Conservation (phyloP, 2,329 filamentous ascomycete genomes). For the Hawksworthiomyces lignivorus region DNA sequence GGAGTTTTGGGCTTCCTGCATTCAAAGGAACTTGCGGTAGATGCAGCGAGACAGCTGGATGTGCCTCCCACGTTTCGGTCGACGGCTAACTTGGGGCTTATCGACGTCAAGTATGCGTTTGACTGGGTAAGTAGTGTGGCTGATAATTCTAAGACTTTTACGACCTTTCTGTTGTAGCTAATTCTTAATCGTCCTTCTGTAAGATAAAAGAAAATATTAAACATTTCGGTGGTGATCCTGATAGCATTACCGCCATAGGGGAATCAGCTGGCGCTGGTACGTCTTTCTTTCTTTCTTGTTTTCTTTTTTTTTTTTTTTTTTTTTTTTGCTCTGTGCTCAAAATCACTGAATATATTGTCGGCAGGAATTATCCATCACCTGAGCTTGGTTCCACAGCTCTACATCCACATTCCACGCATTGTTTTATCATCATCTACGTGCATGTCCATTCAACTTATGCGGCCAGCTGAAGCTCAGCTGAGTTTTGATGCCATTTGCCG, state of each 20-base stretch:
- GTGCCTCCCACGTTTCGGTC: conserved; percentile 3
- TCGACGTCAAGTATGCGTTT: conserved; percentile 3
- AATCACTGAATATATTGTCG: too few relatives aligned
- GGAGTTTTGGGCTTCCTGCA: conserved; percentile 6
- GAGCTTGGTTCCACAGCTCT: conserved; percentile 1
- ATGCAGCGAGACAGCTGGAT: neutral
- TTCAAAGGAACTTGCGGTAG: neutral
- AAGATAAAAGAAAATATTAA: neutral
- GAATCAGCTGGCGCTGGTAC: conserved; percentile 5
- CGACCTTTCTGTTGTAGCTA: neutral
- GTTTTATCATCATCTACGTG: conserved; percentile 5
- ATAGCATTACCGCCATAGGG: conserved; percentile 5
- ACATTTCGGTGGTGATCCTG: conserved; percentile 3
- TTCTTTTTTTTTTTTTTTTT: too few relatives aligned
- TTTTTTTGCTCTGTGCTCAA: too few relatives aligned
- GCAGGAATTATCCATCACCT: neutral
- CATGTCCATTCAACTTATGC: conserved; percentile 6
- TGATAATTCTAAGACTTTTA: too few relatives aligned
- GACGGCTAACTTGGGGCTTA: neutral
- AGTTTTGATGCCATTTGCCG: conserved; percentile 3
- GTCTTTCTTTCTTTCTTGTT: too few relatives aligned
- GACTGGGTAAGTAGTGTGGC: neutral
- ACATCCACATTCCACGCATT: conserved; percentile 4
- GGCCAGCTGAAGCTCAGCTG: neutral
- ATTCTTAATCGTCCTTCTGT: neutral